Percentiles rank a stretch among this genome's conserved stretches.
These are phyloP conservation scores for Pseudonitzschia pungens DNA, from an alignment of 108 stramenopile genomes.

Conservation along the genomic window DNA sequence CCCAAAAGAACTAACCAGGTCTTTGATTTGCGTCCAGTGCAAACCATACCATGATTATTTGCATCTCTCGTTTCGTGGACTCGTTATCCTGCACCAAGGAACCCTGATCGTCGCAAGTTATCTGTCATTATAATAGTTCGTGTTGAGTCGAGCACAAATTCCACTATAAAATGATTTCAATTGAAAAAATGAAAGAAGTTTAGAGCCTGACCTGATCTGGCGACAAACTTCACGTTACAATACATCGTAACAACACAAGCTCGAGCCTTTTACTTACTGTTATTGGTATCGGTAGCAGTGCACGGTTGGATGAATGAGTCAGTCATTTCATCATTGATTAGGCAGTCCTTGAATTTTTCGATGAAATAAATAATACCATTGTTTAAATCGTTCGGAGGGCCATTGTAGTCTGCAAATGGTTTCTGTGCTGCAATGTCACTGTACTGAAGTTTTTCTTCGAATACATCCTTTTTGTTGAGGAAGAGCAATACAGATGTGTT, in stretches of 20 bases:
- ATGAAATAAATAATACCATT: slow-evolving; percentile 90
- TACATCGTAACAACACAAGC: background rate
- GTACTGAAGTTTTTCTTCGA: slow-evolving; percentile 93
- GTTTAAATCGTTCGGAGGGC: slow-evolving; percentile 83
- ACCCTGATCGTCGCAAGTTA: slow-evolving; percentile 86
- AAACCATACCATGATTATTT: slow-evolving; percentile 11
- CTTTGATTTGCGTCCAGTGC: slow-evolving; percentile 17
- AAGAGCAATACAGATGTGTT: slow-evolving; percentile 89
- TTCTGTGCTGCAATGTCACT: slow-evolving; percentile 78
- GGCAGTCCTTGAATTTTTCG: slow-evolving; percentile 90
- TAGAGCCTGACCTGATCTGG: background rate
- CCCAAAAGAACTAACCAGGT: slow-evolving; percentile 8
- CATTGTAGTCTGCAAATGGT: slow-evolving; percentile 83
- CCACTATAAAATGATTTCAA: slow-evolving; percentile 42
- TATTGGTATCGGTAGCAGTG: slow-evolving; percentile 98
- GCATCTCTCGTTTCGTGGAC: background rate
- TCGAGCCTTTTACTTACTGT: slow-evolving; percentile 48
- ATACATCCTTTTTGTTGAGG: slow-evolving; percentile 98
- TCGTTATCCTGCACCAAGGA: slow-evolving; percentile 76
- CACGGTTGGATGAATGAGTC: slow-evolving; percentile 95
- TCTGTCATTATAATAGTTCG: slow-evolving; percentile 93
- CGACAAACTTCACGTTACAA: no score
- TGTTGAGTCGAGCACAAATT: slow-evolving; percentile 91
- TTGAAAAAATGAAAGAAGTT: background rate
- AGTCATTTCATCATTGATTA: slow-evolving; percentile 85